These are phyloP conservation scores for Flaveria linearis DNA, from an alignment of 129 eudicot genomes.

Conservation along the genomic window DNA sequence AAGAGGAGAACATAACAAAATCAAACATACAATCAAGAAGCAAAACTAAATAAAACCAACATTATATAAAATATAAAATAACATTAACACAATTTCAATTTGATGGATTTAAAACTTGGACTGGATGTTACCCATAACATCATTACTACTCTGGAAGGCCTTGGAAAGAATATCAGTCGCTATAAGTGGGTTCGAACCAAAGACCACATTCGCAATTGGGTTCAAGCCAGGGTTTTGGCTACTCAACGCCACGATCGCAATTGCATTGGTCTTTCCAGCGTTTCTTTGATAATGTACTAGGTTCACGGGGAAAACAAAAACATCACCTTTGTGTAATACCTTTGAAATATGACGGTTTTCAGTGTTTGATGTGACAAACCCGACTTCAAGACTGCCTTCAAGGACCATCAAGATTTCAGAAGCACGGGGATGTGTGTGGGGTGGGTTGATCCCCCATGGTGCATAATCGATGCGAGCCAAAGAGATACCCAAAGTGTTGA, in stretches of 20 bases:
- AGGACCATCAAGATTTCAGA: conserved; percentile 37
- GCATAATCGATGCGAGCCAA: conserved; percentile 37
- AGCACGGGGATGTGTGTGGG: conserved; percentile 45
- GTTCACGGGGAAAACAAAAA: conserved; percentile 37
- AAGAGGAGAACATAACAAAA: not conserved
- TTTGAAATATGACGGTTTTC: conserved; percentile 35
- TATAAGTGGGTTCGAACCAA: conserved; percentile 41
- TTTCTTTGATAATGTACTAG: conserved; percentile 41
- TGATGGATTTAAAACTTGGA: conserved; percentile 17
- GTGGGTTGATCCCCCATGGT: conserved; percentile 42
- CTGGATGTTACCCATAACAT: conserved; percentile 17
- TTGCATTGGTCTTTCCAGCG: conserved; percentile 32
- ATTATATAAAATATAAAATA: not conserved
- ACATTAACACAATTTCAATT: not conserved
- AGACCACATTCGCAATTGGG: conserved; percentile 30
- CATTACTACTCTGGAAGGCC: conserved; percentile 26
- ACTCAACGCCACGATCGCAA: conserved; percentile 28
- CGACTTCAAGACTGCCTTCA: conserved; percentile 42
- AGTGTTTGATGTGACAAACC: conserved; percentile 39
- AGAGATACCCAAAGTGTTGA: conserved; percentile 44
- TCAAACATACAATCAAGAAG: conserved; percentile 8
- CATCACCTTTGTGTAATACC: conserved; percentile 31
- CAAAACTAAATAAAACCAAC: not conserved
- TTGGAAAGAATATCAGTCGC: conserved; percentile 34
- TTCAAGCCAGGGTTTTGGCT: conserved; percentile 40